A percentile compares a stretch with the other conserved stretches of the same genome.
Evolutionary conservation across 495 filamentous ascomycete species (phyloP).

Genomic region (Apiosordaria backusii): DNA sequence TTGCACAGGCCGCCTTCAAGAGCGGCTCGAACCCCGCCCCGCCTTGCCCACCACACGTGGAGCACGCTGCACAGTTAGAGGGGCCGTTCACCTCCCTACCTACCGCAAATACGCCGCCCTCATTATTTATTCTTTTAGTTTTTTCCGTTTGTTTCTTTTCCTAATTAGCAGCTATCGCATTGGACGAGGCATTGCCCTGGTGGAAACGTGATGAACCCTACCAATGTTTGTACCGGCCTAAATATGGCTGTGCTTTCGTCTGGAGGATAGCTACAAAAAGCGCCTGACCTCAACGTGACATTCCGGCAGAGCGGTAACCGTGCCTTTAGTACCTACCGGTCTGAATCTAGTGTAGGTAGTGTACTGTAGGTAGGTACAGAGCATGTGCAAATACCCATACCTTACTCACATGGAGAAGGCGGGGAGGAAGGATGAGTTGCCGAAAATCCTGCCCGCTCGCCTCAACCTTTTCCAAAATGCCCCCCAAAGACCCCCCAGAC

Average conservation of each 20-base stretch:
- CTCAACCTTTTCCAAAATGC: not conserved
- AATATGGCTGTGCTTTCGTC: too few relatives aligned
- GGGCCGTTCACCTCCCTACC: too few relatives aligned
- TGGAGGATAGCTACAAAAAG: too few relatives aligned
- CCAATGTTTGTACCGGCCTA: too few relatives aligned
- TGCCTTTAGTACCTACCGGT: not conserved
- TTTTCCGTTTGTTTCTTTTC: not conserved
- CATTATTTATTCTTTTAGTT: not conserved
- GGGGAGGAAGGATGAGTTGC: not conserved
- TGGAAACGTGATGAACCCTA: too few relatives aligned
- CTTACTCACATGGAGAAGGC: not conserved
- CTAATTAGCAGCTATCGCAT: too few relatives aligned
- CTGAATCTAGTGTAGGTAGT: too few relatives aligned
- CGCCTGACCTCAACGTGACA: conserved; percentile 32
- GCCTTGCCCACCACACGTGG: not conserved
- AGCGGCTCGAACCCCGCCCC: not conserved
- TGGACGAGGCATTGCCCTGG: too few relatives aligned
- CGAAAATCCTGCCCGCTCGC: not conserved
- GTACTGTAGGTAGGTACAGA: not conserved
- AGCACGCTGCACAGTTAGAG: too few relatives aligned
- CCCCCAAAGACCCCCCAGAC: too few relatives aligned
- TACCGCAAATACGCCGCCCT: not conserved
- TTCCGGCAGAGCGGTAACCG: conserved; percentile 13
- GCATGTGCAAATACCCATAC: not conserved
- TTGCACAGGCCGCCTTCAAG: not conserved